These are phyloP conservation scores for Lactarius sp. DNA, from an alignment of 768 basidiomycete genomes.

Conservation along the genomic window DNA sequence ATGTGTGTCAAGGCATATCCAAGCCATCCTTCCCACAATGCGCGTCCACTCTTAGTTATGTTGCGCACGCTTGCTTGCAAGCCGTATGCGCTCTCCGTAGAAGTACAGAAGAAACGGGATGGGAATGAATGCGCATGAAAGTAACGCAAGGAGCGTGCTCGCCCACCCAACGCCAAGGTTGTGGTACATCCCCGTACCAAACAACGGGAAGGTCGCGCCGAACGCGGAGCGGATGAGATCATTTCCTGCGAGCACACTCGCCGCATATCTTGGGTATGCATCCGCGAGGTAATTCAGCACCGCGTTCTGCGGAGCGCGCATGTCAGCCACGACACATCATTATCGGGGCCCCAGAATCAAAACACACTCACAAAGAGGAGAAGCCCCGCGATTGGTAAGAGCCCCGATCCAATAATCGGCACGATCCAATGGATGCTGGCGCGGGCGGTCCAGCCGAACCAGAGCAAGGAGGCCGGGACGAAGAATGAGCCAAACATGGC, in stretches of 20 bases:
- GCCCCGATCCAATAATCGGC: conserved; percentile 32
- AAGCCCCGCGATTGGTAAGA: conserved; percentile 32
- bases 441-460: conserved; percentile 34
- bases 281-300: conserved; percentile 33
- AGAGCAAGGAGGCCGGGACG: conserved; percentile 33
- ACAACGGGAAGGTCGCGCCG: conserved; percentile 20
- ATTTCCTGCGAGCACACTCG: conserved; percentile 35
- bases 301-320: conserved; percentile 12
- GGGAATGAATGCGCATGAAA: conserved; percentile 30
- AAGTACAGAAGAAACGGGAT: conserved; percentile 23
- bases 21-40: background rate
- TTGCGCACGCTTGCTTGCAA: conserved; percentile 21
- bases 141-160: conserved; percentile 29
- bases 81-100: conserved; percentile 24
- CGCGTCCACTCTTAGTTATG: conserved; percentile 17
- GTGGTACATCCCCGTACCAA: conserved; percentile 27
- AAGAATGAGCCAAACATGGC: conserved; percentile 34
- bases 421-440: conserved; percentile 35
- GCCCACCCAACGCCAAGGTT: conserved; percentile 30
- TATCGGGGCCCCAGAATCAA: conserved; percentile 21
- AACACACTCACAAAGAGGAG: conserved; percentile 32
- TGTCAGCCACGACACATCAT: background rate
- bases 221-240: conserved; percentile 33
- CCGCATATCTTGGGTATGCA: conserved; percentile 33
- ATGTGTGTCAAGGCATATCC: background rate